phyloP scores from a whole-genome alignment of 345 rosid species.

The Heritiera littoralis region DNA sequence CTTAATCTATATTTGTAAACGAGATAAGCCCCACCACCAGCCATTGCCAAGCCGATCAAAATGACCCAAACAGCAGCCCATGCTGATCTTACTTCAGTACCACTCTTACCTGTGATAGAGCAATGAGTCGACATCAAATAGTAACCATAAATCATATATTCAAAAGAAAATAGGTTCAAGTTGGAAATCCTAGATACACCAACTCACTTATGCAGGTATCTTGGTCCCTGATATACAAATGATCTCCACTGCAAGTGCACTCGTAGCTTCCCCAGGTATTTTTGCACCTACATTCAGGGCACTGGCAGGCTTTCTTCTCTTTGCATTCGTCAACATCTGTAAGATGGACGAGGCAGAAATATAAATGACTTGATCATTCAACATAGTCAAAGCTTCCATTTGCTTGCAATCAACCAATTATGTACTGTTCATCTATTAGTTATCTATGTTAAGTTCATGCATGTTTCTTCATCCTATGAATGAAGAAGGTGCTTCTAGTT shows the following conservation, averaged over 20 bases:
- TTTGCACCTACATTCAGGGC: conserved; percentile 94
- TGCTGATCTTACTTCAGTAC: conserved; percentile 71
- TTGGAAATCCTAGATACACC: neutral
- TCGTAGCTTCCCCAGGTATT: conserved; percentile 93
- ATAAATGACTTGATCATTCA: neutral
- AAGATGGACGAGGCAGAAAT: neutral
- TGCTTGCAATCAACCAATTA: neutral
- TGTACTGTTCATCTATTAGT: neutral
- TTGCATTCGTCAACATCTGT: conserved; percentile 90
- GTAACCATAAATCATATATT: neutral
- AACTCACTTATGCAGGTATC: conserved; percentile 94
- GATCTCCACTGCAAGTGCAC: conserved; percentile 85
- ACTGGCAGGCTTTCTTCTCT: conserved; percentile 94
- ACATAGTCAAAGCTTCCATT: conserved; percentile 2
- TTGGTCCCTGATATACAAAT: conserved; percentile 86
- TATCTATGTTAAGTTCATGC: neutral
- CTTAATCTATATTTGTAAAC: conserved; percentile 85
- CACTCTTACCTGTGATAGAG: conserved; percentile 62
- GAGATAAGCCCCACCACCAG: conserved; percentile 82
- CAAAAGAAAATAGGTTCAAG: neutral
- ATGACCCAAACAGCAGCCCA: conserved; percentile 96
- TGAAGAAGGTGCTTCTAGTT: neutral
- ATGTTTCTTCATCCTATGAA: neutral
- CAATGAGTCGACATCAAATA: conserved; percentile 21
- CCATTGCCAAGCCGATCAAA: conserved; percentile 72